Percentiles rank a stretch among this genome's conserved stretches.
Evolutionary conservation across 148 eudicot species (phyloP).

Genomic region (Talinum fruticosum): DNA sequence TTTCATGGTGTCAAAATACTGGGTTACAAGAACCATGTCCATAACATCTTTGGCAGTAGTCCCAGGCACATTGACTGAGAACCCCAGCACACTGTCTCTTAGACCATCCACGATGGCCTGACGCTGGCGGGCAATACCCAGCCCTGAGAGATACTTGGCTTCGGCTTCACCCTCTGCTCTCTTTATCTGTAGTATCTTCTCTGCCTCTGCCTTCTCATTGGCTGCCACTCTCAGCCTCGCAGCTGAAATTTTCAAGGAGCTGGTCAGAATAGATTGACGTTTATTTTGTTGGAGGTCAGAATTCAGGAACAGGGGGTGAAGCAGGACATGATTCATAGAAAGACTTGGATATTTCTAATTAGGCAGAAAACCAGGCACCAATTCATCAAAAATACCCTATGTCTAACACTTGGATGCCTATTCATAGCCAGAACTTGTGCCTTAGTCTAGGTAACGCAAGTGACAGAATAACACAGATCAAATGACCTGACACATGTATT

Average conservation of each 20-base stretch:
- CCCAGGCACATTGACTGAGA: slow-evolving; percentile 62
- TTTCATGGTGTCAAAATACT: slow-evolving; percentile 68
- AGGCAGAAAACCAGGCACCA: background rate
- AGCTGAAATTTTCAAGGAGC: slow-evolving; percentile 30
- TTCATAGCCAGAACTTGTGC: background rate
- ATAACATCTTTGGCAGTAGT: slow-evolving; percentile 60
- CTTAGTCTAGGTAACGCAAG: background rate
- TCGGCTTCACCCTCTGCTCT: slow-evolving; percentile 79
- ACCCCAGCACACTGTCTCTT: slow-evolving; percentile 62
- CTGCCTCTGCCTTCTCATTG: slow-evolving; percentile 78
- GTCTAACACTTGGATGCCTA: background rate
- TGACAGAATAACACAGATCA: background rate
- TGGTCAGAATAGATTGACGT: no score
- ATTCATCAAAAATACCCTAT: background rate
- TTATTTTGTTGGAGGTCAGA: background rate
- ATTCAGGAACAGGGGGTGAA: background rate
- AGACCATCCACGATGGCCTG: slow-evolving; percentile 74
- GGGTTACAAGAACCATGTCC: slow-evolving; percentile 75
- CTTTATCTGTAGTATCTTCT: slow-evolving; percentile 62
- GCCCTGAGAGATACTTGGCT: slow-evolving; percentile 54
- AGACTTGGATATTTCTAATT: background rate
- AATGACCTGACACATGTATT: background rate
- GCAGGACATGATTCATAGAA: background rate
- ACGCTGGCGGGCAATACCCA: slow-evolving; percentile 75
- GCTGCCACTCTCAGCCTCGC: slow-evolving; percentile 61